Conservation (phyloP, 768 basidiomycete genomes). For the Naematelia aurantialba region DNA sequence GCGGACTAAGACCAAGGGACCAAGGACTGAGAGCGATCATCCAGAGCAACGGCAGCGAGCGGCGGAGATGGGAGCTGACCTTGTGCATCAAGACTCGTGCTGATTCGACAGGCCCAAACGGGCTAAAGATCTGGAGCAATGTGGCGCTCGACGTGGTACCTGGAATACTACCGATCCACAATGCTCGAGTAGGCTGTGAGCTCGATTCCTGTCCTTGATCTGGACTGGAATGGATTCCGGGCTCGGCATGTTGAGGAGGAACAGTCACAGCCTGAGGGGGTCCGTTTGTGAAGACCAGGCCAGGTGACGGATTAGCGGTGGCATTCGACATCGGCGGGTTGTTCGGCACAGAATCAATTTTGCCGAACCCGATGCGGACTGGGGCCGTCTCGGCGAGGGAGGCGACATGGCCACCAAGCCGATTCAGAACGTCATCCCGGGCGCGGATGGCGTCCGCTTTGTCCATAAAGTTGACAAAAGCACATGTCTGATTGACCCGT, state of each 20-base stretch:
- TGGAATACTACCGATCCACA: slow-evolving; percentile 98
- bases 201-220: slow-evolving; percentile 60
- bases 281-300: slow-evolving; percentile 40
- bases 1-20: not conserved
- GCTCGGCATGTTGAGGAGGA: slow-evolving; percentile 12
- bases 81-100: slow-evolving; percentile 95
- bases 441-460: slow-evolving; percentile 93
- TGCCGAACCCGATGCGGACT: slow-evolving; percentile 96
- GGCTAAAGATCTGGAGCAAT: slow-evolving; percentile 91
- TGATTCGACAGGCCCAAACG: slow-evolving; percentile 95
- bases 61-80: slow-evolving; percentile 72
- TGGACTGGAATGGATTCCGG: slow-evolving; percentile 5
- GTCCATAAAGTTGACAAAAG: slow-evolving; percentile 98
- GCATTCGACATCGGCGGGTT: slow-evolving; percentile 68
- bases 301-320: slow-evolving; percentile 44
- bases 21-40: too few relatives aligned
- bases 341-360: slow-evolving; percentile 91
- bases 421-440: slow-evolving; percentile 94
- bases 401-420: slow-evolving; percentile 74
- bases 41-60: not conserved
- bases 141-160: slow-evolving; percentile 91
- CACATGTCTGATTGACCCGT: slow-evolving; percentile 69
- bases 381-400: slow-evolving; percentile 92
- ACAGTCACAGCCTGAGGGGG: slow-evolving; percentile 53
- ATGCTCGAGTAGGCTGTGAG: slow-evolving; percentile 84